Conservation (phyloP, 306 rosid genomes). For the Astragalus glycyphyllos region DNA sequence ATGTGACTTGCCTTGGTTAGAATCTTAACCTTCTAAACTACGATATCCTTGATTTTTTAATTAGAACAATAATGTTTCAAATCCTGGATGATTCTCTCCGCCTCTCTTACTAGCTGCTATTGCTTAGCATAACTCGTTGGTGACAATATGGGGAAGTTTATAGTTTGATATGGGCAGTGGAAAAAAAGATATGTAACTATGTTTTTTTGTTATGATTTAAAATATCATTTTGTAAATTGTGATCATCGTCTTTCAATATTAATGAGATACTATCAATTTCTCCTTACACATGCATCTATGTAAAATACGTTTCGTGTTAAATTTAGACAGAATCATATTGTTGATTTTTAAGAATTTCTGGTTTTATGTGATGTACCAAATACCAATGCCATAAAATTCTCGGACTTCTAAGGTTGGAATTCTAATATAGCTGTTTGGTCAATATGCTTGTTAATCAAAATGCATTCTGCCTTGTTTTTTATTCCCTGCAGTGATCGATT, state of each 20-base stretch:
- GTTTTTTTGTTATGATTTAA: background rate
- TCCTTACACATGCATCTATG: constrained; percentile 2
- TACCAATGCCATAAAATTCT: background rate
- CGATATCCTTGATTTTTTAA: background rate
- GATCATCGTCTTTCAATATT: background rate
- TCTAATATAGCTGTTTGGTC: constrained; percentile 1
- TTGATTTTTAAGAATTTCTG: constrained; percentile 7
- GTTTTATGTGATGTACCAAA: background rate
- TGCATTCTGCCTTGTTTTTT: constrained; percentile 13
- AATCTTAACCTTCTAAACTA: background rate
- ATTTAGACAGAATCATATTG: constrained; percentile 4
- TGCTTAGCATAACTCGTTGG: background rate
- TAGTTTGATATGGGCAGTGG: background rate
- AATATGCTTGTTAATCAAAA: constrained; percentile 13
- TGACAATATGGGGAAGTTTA: background rate
- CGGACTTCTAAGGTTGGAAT: background rate
- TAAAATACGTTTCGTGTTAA: constrained; percentile 2
- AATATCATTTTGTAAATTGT: background rate
- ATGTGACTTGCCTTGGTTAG: background rate
- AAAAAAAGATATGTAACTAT: background rate
- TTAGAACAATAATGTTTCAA: background rate
- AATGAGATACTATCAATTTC: background rate
- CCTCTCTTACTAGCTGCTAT: background rate
- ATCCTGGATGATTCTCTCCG: background rate
- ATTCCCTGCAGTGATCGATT: constrained; percentile 85